A percentile compares a stretch with the other conserved stretches of the same genome.
These are phyloP conservation scores for Umbilicus rupestris DNA, from an alignment of 164 flowering plant species.

Conservation along the genomic window DNA sequence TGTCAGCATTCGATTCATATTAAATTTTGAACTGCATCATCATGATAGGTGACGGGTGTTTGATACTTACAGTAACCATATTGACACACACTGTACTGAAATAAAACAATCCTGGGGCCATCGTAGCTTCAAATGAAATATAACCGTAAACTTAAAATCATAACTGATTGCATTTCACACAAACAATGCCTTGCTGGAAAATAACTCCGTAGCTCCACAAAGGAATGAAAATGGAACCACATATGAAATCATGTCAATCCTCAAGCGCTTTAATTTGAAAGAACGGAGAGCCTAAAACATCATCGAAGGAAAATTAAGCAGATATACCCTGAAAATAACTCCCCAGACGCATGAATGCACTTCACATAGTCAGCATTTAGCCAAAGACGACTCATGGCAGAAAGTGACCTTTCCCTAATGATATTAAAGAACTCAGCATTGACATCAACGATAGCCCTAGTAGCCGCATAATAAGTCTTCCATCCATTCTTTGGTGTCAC, in stretches of 20 bases:
- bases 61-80: background rate
- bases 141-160: background rate
- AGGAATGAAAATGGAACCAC: no score
- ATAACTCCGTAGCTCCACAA: no score
- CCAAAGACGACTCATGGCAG: conserved; percentile 79
- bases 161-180: background rate
- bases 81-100: background rate
- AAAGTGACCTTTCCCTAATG: conserved; percentile 65
- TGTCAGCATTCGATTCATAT: background rate
- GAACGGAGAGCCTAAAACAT: background rate
- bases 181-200: background rate
- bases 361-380: conserved; percentile 92
- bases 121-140: background rate
- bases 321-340: conserved; percentile 76
- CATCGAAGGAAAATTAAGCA: conserved; percentile 1
- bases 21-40: background rate
- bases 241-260: background rate
- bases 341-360: conserved; percentile 80
- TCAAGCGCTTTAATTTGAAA: background rate
- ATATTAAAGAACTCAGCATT: conserved; percentile 72
- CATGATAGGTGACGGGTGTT: background rate
- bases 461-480: conserved; percentile 97
- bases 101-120: background rate
- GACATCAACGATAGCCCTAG: conserved; percentile 71
- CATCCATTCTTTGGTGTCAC: conserved; percentile 82